These are phyloP conservation scores for Trametes sanguinea DNA, from an alignment of 768 basidiomycete genomes.

Conservation along the genomic window DNA sequence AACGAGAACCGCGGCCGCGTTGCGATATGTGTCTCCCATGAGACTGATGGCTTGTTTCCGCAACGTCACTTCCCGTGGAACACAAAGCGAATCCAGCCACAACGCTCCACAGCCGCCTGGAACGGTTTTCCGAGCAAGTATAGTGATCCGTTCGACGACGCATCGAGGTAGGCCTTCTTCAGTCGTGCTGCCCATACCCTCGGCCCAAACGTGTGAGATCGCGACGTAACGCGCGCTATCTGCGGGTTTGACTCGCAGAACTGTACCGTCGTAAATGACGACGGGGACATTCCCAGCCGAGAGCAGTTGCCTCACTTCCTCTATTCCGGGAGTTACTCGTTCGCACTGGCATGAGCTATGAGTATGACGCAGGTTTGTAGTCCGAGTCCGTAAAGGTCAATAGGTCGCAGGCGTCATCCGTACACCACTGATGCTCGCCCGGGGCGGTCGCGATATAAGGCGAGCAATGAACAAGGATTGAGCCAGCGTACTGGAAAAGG, in stretches of 20 bases:
- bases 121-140: neutral
- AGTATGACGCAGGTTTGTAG: neutral
- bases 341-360: neutral
- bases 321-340: neutral
- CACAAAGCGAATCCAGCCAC: conserved; percentile 22
- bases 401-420: neutral
- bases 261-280: neutral
- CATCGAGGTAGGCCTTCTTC: conserved; percentile 19
- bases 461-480: neutral
- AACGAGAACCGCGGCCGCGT: conserved; percentile 13
- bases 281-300: neutral
- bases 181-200: conserved; percentile 18
- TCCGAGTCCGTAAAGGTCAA: neutral
- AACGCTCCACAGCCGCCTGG: conserved; percentile 9
- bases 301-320: neutral
- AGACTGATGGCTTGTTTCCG: conserved; percentile 19
- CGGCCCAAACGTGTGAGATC: conserved; percentile 8
- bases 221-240: neutral
- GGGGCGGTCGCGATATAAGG: neutral
- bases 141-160: conserved; percentile 6
- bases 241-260: neutral
- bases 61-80: neutral
- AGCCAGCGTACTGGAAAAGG: neutral
- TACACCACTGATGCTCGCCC: neutral
- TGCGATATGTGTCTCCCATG: conserved; percentile 21